Percentiles rank a stretch among this genome's conserved stretches.
Conservation (phyloP, 2,329 filamentous ascomycete genomes). For the Alternaria sp. region DNA sequence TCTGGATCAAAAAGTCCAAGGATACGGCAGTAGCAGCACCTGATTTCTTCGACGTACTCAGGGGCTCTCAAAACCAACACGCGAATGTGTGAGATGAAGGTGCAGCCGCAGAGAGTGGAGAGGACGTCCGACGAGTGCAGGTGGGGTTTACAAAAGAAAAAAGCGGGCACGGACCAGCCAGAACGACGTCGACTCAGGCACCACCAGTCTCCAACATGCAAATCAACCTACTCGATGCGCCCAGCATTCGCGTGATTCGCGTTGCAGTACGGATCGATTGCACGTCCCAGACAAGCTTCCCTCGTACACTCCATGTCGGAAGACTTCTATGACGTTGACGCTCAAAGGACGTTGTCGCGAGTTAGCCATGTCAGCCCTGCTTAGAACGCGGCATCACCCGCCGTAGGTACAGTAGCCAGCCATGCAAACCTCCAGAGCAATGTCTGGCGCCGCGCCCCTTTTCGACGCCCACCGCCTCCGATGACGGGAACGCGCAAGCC, state of each 20-base stretch:
- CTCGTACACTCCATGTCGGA: background rate
- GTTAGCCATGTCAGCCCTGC: background rate
- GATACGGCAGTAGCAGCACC: background rate
- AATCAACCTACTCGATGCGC: background rate
- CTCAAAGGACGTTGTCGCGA: background rate
- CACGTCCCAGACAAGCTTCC: slow-evolving; percentile 6
- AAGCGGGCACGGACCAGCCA: background rate
- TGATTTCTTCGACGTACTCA: background rate
- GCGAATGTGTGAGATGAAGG: slow-evolving; percentile 1
- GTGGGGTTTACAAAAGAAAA: slow-evolving; percentile 5
- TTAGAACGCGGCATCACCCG: background rate
- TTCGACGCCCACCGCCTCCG: background rate
- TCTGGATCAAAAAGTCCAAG: background rate
- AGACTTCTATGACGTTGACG: slow-evolving; percentile 1
- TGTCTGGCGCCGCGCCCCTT: background rate
- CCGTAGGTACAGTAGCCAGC: background rate
- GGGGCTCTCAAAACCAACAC: slow-evolving; percentile 2
- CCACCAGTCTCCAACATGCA: slow-evolving; percentile 3
- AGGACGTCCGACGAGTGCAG: background rate
- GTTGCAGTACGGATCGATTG: slow-evolving; percentile 12
- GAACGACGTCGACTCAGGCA: slow-evolving; percentile 7
- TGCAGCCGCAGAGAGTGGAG: background rate
- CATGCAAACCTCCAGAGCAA: background rate
- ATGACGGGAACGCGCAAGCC: slow-evolving; percentile 17
- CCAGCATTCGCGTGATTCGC: slow-evolving; percentile 3